Conservation (phyloP, 192 early-diverging fungal genomes). For the Glomus cerebriforme region DNA sequence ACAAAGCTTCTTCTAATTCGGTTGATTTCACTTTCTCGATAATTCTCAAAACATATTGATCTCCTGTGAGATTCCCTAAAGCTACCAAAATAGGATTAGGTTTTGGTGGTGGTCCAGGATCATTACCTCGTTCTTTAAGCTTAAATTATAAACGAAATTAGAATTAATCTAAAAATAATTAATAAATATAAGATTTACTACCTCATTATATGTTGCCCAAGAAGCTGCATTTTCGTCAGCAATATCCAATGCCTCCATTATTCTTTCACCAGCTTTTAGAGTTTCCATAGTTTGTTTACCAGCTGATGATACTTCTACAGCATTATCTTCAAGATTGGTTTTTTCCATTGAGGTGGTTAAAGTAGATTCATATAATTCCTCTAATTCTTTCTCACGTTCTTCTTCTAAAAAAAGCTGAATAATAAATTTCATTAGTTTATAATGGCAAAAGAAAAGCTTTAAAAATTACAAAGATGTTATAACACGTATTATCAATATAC, state of each 20-base stretch:
- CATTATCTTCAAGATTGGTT: conserved; percentile 47
- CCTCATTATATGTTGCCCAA: conserved; percentile 64
- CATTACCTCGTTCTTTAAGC: conserved; percentile 42
- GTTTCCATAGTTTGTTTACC: conserved; percentile 90
- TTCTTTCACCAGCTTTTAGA: conserved; percentile 92
- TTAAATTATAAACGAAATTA: conserved; percentile 18
- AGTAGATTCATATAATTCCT: conserved; percentile 84
- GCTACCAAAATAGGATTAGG: conserved; percentile 66
- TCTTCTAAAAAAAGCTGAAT: conserved; percentile 88
- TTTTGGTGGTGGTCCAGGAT: conserved; percentile 50
- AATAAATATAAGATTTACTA: conserved; percentile 28
- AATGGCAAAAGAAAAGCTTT: neutral
- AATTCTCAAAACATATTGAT: conserved; percentile 79
- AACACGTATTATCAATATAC: neutral
- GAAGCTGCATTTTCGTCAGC: conserved; percentile 80
- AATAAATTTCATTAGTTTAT: conserved; percentile 32
- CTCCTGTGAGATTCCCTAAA: conserved; percentile 64
- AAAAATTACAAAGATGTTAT: neutral
- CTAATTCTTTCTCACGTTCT: conserved; percentile 92
- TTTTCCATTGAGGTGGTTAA: conserved; percentile 68
- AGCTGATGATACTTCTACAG: conserved; percentile 68
- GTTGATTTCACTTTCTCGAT: conserved; percentile 78
- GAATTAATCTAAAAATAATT: neutral
- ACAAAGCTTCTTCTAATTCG: conserved; percentile 87
- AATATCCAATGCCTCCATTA: conserved; percentile 90